Conservation (phyloP, 495 filamentous ascomycete species). For the Staphylotrichum tortipilum region DNA sequence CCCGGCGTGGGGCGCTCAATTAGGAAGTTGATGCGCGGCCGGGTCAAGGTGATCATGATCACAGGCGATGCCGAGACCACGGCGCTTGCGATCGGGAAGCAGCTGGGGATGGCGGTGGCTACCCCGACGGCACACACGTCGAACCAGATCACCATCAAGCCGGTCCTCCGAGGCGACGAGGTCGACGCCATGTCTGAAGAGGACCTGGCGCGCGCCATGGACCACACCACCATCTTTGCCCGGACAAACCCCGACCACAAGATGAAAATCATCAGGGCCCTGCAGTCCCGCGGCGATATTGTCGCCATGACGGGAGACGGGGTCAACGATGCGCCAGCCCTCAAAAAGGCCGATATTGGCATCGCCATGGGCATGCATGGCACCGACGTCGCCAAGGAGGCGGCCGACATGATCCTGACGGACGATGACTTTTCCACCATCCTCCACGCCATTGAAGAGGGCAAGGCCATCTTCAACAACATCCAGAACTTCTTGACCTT, state of each 20-base stretch:
- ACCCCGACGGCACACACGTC: constrained; percentile 35
- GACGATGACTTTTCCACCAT: constrained; percentile 99
- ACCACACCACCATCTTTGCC: constrained; percentile 85
- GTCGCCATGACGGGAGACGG: constrained; percentile 99
- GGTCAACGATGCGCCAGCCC: constrained; percentile 92
- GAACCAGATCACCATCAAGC: constrained; percentile 44
- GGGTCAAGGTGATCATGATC: constrained; percentile 97
- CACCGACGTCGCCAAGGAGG: constrained; percentile 97
- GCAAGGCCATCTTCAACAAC: constrained; percentile 98
- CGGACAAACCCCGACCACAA: constrained; percentile 96
- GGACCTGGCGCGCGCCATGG: constrained; percentile 74
- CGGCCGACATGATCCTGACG: constrained; percentile 98
- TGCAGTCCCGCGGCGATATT: constrained; percentile 89
- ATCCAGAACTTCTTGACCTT: constrained; percentile 99
- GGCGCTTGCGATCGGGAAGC: constrained; percentile 82
- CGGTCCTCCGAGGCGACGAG: constrained; percentile 81
- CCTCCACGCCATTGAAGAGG: constrained; percentile 91
- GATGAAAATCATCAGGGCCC: constrained; percentile 85
- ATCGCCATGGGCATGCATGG: constrained; percentile 94
- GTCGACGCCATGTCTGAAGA: constrained; percentile 81
- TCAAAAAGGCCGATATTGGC: constrained; percentile 97
- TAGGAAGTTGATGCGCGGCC: constrained; percentile 80
- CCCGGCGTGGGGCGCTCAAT: constrained; percentile 85
- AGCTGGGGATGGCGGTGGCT: constrained; percentile 77
- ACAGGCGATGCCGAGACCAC: constrained; percentile 94